Conservation (phyloP, 2,329 filamentous ascomycete species). For the Talaromyces amestolkiae region DNA sequence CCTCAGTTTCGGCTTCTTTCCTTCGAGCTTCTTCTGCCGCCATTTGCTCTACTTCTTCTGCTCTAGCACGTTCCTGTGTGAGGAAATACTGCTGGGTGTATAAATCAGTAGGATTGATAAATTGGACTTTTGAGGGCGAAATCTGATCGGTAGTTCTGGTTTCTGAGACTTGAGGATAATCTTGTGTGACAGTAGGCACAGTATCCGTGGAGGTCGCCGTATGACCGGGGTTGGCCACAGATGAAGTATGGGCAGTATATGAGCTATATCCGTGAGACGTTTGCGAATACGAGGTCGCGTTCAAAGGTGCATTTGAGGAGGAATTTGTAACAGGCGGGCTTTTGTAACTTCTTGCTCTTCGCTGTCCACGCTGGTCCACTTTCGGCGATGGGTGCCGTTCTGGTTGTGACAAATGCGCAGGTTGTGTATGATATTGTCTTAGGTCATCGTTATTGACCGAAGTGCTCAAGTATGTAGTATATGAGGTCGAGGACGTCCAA, state of each 20-base stretch:
- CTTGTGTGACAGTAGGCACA: not conserved
- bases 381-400: constrained; percentile 5
- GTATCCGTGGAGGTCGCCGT: not conserved
- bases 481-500: not conserved
- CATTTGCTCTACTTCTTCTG: constrained; percentile 14
- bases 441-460: not conserved
- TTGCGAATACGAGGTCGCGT: constrained; percentile 1
- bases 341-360: not conserved
- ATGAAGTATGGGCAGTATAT: not conserved
- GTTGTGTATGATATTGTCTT: constrained; percentile 1
- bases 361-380: constrained; percentile 5
- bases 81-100: constrained; percentile 18
- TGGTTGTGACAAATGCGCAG: constrained; percentile 3
- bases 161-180: constrained; percentile 1
- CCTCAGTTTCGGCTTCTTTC: constrained; percentile 11
- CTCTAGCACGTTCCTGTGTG: constrained; percentile 17
- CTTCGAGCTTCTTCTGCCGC: constrained; percentile 5
- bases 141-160: constrained; percentile 3
- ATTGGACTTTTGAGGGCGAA: constrained; percentile 14
- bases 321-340: not conserved
- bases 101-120: constrained; percentile 14
- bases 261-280: constrained; percentile 3
- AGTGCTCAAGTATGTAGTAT: not conserved
- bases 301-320: not conserved
- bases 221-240: not conserved